A percentile compares a stretch with the other conserved stretches of the same genome.
Evolutionary conservation across 2,329 filamentous ascomycete genomes (phyloP).

Genomic region (Cladobotryum protrusum): DNA sequence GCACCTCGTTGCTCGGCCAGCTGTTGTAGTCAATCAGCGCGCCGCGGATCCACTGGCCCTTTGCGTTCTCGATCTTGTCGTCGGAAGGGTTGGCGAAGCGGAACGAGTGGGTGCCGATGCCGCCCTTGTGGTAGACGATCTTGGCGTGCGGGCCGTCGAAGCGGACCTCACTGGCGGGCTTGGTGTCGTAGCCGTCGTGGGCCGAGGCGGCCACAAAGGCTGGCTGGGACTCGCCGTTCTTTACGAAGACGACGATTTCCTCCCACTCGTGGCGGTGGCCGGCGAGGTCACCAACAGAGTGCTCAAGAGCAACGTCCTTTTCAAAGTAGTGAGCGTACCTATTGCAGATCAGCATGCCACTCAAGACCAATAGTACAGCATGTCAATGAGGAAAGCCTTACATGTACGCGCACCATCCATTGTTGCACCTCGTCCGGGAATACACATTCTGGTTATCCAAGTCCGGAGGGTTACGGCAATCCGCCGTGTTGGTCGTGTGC

Average conservation of each 20-base stretch:
- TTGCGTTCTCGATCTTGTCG: constrained; percentile 23
- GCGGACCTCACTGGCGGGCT: constrained; percentile 16
- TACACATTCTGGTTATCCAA: constrained; percentile 22
- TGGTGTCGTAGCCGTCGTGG: constrained; percentile 25
- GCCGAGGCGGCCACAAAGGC: constrained; percentile 21
- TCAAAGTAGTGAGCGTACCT: too few relatives aligned
- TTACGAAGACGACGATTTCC: constrained; percentile 17
- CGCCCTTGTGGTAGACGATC: constrained; percentile 31
- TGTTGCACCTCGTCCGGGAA: constrained; percentile 18
- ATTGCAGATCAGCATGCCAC: too few relatives aligned
- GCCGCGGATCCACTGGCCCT: constrained; percentile 25
- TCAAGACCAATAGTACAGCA: too few relatives aligned
- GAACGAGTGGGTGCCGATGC: constrained; percentile 26
- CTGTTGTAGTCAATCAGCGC: constrained; percentile 11
- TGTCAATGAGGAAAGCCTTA: constrained; percentile 9
- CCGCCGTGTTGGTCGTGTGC: too few relatives aligned
- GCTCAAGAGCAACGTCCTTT: constrained; percentile 1
- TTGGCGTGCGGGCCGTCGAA: constrained; percentile 18
- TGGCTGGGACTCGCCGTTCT: constrained; percentile 4
- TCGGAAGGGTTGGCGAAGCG: constrained; percentile 20
- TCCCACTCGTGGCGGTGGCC: constrained; percentile 23
- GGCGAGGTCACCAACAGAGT: neutral
- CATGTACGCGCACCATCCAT: constrained; percentile 21
- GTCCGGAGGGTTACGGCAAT: neutral
- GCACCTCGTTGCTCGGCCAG: too few relatives aligned